Evolutionary conservation across 257 asterid genomes (phyloP).

Genomic region (Knoxia roxburghii): DNA sequence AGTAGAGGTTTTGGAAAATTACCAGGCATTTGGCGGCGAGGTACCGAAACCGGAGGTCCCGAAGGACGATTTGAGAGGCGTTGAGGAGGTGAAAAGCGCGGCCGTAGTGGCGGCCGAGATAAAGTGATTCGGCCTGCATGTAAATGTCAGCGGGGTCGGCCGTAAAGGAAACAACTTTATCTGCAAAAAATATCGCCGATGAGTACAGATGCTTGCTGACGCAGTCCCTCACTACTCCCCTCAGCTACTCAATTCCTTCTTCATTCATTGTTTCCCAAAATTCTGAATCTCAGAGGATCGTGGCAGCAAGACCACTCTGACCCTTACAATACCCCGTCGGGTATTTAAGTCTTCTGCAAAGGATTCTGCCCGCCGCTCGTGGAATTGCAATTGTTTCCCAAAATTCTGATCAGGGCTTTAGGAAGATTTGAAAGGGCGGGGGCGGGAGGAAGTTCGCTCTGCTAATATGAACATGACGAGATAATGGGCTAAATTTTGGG

Average conservation of each 20-base stretch:
- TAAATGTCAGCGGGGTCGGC: slow-evolving; percentile 94
- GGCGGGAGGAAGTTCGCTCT: no score
- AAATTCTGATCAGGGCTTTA: no score
- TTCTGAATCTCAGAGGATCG: no score
- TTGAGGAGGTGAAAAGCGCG: slow-evolving; percentile 95
- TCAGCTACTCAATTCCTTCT: slow-evolving; percentile 78
- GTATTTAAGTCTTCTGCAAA: no score
- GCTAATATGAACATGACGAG: no score
- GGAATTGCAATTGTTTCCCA: no score
- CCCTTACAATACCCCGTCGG: no score
- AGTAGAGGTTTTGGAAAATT: not conserved
- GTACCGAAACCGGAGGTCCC: slow-evolving; percentile 98
- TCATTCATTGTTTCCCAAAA: slow-evolving; percentile 50
- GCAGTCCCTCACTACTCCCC: slow-evolving; percentile 93
- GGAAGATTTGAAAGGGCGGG: no score
- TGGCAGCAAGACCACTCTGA: no score
- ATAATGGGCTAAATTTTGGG: no score
- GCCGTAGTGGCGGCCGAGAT: slow-evolving; percentile 89
- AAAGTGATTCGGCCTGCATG: slow-evolving; percentile 98
- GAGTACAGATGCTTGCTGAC: slow-evolving; percentile 96
- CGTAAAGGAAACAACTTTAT: slow-evolving; percentile 93
- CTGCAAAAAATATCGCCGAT: slow-evolving; percentile 95
- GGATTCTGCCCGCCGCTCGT: no score
- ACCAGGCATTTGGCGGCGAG: slow-evolving; percentile 98
- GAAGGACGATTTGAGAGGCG: slow-evolving; percentile 88